Conservation (phyloP, 2,329 filamentous ascomycete species). For the Sporothrix humicola region DNA sequence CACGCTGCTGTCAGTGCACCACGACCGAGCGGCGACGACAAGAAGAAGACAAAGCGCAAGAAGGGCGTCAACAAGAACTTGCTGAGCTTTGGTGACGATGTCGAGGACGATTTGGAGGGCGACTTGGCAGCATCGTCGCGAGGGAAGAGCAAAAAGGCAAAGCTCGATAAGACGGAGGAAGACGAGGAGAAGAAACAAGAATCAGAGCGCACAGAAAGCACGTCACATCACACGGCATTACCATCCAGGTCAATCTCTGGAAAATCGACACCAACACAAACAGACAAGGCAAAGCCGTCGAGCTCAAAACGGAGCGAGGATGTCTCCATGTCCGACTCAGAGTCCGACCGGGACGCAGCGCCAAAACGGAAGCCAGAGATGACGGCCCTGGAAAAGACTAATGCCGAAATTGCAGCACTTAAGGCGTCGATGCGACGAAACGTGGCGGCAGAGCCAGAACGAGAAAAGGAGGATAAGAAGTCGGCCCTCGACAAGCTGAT, state of each 20-base stretch:
- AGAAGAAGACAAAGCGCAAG: conserved; percentile 72
- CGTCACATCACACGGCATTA: conserved; percentile 12
- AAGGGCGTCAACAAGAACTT: conserved; percentile 68
- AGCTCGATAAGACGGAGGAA: conserved; percentile 16
- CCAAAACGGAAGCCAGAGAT: conserved; percentile 45
- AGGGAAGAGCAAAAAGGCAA: conserved; percentile 41
- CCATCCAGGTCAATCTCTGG: conserved; percentile 24
- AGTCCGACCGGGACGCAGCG: conserved; percentile 39
- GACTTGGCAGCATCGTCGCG: conserved; percentile 38
- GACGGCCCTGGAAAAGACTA: conserved; percentile 69
- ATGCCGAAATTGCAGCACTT: conserved; percentile 78
- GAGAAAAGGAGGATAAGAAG: conserved; percentile 61
- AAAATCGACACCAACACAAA: neutral
- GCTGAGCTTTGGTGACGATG: conserved; percentile 77
- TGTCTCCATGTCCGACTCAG: conserved; percentile 38
- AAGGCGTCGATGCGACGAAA: conserved; percentile 82
- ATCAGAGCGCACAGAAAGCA: neutral
- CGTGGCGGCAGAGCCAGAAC: conserved; percentile 55
- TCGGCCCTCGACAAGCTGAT: conserved; percentile 76
- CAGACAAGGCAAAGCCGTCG: neutral
- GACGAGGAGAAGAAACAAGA: conserved; percentile 19
- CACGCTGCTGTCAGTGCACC: conserved; percentile 48
- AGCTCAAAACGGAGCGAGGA: conserved; percentile 38
- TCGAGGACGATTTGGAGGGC: conserved; percentile 57
- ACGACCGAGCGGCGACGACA: conserved; percentile 46